Base-by-base conservation (phyloP, 164 flowering plant species). In the Umbilicus rupestris region DNA sequence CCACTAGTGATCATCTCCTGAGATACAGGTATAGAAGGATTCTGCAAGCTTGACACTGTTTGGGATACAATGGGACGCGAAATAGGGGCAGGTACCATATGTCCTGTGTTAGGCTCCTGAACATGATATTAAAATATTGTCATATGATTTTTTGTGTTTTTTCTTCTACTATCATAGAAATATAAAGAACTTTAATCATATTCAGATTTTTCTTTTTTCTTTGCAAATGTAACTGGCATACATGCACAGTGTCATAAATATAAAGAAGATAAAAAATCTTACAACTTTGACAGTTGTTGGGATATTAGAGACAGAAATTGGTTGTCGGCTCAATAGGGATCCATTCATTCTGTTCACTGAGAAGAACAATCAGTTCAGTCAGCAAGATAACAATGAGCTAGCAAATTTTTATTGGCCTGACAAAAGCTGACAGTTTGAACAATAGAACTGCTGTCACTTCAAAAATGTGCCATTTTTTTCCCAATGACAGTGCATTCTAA, bases 271-370 rank as follows among this genome's bases (percentile, higher is more conserved):
- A 35, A 35, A 60, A 33, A 68, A 58, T 66, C 89, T 85, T 79
- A 92, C 98, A 50, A 85, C 81, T 87, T 92, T 92, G 30, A 92
- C 96, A 46, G 89, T 86, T 8, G 92, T 86, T 19, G 84, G 83
- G 45, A 84, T 73, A 67, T 68, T 84, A 64, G 86, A 87, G 47
- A 69, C 81, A 60, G 82, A 68, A 64, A 80, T 52, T 58, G 92
- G 82, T 71, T 74, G 95, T 63, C 91, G 84, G 71, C 69, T 85
- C 82, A 83, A 68, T 49, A 82, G 41, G 73, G 90, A 68, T 74
- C 84, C 96, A 82, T 83, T 88, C 66, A 73, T 96, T 92, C 84
- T 95, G 82, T 83, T 88, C 66, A 73, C 98, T 92, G 73, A 65
- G 29, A 59, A n/a, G 24, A 64, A 65, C 33, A 30, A 5, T 41